Evolutionary conservation across 2,329 filamentous ascomycete genomes (phyloP).

Genomic region (Phoma sp.): DNA sequence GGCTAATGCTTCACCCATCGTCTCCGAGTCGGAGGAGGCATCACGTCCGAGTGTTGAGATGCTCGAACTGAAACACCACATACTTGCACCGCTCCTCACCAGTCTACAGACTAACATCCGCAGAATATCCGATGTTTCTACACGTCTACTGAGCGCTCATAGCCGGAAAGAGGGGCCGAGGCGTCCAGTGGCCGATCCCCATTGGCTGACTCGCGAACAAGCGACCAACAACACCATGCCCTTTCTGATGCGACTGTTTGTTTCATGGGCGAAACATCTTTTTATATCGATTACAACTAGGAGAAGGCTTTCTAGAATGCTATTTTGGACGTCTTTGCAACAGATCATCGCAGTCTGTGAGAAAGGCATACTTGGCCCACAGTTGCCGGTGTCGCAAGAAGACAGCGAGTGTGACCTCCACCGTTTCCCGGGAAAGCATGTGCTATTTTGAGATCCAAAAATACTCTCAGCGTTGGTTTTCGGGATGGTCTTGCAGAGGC

Average conservation of each 20-base stretch:
- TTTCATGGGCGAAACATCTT: constrained; percentile 22
- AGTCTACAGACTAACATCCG: constrained; percentile 33
- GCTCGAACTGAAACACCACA: constrained; percentile 35
- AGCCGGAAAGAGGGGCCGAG: constrained; percentile 41
- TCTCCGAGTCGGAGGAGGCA: constrained; percentile 37
- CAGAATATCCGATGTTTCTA: constrained; percentile 39
- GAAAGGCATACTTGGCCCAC: background rate
- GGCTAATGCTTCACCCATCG: constrained; percentile 31
- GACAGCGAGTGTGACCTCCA: constrained; percentile 1
- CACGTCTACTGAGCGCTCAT: constrained; percentile 8
- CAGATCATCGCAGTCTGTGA: background rate
- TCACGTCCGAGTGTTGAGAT: constrained; percentile 32
- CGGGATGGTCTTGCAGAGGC: background rate
- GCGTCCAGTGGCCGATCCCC: constrained; percentile 13
- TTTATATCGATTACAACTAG: constrained; percentile 21
- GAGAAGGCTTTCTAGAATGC: constrained; percentile 1
- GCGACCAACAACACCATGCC: constrained; percentile 25
- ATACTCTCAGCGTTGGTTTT: constrained; percentile 3
- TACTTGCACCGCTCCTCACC: constrained; percentile 29
- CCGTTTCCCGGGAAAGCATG: background rate
- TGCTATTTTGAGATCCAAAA: background rate
- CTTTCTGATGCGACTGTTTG: constrained; percentile 23
- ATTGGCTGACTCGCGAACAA: constrained; percentile 23
- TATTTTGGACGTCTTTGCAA: constrained; percentile 9
- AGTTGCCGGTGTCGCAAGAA: constrained; percentile 1